Conservation (phyloP, 169 alveolate genomes). For the Plasmodium chabaudi region DNA sequence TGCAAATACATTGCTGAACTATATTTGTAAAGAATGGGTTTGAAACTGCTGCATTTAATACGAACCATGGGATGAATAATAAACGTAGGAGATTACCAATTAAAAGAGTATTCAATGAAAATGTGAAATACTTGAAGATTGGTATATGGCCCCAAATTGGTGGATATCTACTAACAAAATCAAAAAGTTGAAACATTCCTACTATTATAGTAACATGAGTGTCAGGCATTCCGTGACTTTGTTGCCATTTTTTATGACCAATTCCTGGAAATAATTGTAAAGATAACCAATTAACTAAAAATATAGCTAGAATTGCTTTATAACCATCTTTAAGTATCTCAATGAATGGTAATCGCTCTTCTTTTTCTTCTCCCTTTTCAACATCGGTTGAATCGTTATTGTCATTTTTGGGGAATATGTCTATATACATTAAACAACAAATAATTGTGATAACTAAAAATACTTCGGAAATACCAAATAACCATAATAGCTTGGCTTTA, state of each 20-base stretch:
- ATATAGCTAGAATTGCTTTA: conserved; percentile 52
- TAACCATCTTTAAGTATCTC: conserved; percentile 69
- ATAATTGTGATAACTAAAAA: conserved; percentile 25
- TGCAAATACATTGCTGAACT: conserved; percentile 58
- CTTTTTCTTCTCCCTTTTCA: conserved; percentile 28
- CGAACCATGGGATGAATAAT: conserved; percentile 63
- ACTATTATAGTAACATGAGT: conserved; percentile 48
- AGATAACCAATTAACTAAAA: conserved; percentile 46
- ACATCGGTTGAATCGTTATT: not conserved
- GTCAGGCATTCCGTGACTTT: conserved; percentile 29
- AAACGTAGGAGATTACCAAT: conserved; percentile 29
- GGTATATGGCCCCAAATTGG: conserved; percentile 47
- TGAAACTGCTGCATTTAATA: conserved; percentile 11
- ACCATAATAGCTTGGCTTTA: conserved; percentile 18
- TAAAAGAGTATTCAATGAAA: conserved; percentile 53
- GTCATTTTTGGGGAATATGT: not conserved
- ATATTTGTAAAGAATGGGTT: conserved; percentile 18
- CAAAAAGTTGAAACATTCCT: conserved; percentile 77
- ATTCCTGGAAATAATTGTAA: conserved; percentile 68
- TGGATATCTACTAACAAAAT: conserved; percentile 68
- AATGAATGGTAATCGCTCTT: conserved; percentile 18
- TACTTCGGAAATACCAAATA: conserved; percentile 41
- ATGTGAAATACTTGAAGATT: conserved; percentile 31
- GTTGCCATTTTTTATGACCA: conserved; percentile 64
- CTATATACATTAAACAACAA: conserved; percentile 34